These are phyloP conservation scores for Mucor mucedo DNA, from an alignment of 371 early-diverging fungal species.

Conservation along the genomic window DNA sequence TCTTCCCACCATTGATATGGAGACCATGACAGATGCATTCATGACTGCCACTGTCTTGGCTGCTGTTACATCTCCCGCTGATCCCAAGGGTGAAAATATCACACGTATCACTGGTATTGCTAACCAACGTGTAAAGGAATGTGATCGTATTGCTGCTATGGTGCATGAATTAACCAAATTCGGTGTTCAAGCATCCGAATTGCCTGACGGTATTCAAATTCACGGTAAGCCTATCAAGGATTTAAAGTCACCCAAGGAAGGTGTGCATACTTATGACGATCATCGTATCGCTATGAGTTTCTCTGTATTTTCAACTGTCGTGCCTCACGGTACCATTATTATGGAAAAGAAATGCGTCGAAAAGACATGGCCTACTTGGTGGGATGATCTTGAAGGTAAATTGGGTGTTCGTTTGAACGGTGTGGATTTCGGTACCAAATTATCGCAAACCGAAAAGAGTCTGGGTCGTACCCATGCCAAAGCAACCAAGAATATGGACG, in stretches of 20 bases:
- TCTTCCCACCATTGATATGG: constrained; percentile 92
- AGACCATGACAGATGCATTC: constrained; percentile 98
- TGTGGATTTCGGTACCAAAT: constrained; percentile 64
- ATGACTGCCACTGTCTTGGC: constrained; percentile 94
- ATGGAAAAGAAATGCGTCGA: constrained; percentile 95
- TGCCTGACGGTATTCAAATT: constrained; percentile 91
- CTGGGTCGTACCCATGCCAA: constrained; percentile 27
- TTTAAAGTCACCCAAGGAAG: constrained; percentile 64
- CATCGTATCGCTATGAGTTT: constrained; percentile 98
- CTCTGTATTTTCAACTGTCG: constrained; percentile 80
- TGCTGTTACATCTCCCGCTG: constrained; percentile 73
- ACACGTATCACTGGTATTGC: constrained; percentile 95
- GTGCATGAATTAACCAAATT: constrained; percentile 89
- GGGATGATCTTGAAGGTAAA: constrained; percentile 87
- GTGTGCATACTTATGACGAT: constrained; percentile 94
- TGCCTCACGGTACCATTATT: constrained; percentile 78
- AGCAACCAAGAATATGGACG: constrained; percentile 15
- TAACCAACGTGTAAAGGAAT: constrained; percentile 98
- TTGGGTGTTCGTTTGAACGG: constrained; percentile 79
- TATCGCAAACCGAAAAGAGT: constrained; percentile 42
- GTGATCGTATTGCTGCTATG: constrained; percentile 97
- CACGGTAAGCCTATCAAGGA: constrained; percentile 69
- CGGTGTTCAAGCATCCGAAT: constrained; percentile 84
- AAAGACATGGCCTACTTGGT: constrained; percentile 98
- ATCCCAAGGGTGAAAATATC: constrained; percentile 55